Base-by-base conservation (phyloP, 2,329 filamentous ascomycete species). In the Fusarium sp. region DNA sequence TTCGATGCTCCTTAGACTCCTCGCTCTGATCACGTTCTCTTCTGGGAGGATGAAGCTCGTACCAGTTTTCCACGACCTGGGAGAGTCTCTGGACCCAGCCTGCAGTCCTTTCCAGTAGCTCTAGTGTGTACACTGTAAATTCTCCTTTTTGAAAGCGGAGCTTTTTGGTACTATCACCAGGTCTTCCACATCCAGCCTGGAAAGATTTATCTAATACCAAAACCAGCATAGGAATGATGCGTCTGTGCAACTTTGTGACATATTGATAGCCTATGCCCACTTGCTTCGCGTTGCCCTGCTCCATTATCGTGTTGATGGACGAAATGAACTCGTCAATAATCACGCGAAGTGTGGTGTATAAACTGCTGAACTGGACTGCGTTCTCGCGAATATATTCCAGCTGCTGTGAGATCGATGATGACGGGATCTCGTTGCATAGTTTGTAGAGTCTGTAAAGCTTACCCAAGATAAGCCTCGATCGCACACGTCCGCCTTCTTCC, bases 221-320 rank as follows among this genome's bases (percentile, higher is more conserved):
- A 22, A 80, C 65, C 12, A 79, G 57, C 63, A 79, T 72, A 7
- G 80, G 80, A 10, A 81, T 74, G 18, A 81, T 74, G 17, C 51
- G 70, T 14, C 28, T 54, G 35, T 60, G 64, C 13, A 80, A 47
- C 18, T 60, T 66, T 5, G 50, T 35, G 18, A 77, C 50, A 13
- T 39, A 68, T 39, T 20, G 35, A 22, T 20, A 55, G 30, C 69
- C 69, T 4, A 30, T 14, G 22, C 26, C 36, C 22, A 50, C 39
- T 30, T 59, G 41, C 13, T 36, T 24, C 24, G 30, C 8, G 8
- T 39, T 30, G 11, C 24, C 55, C 22, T 42, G 28, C 18, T 32
- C 12, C 26, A 72, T 59, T 42, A 45, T 45, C n/a, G 15, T 17
- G 44, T 63, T 62, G 41, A 78, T 63, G 11, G 41, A 58, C 6